These are phyloP conservation scores for Wilcoxina mikolae DNA, from an alignment of 495 filamentous ascomycete species.

Conservation along the genomic window DNA sequence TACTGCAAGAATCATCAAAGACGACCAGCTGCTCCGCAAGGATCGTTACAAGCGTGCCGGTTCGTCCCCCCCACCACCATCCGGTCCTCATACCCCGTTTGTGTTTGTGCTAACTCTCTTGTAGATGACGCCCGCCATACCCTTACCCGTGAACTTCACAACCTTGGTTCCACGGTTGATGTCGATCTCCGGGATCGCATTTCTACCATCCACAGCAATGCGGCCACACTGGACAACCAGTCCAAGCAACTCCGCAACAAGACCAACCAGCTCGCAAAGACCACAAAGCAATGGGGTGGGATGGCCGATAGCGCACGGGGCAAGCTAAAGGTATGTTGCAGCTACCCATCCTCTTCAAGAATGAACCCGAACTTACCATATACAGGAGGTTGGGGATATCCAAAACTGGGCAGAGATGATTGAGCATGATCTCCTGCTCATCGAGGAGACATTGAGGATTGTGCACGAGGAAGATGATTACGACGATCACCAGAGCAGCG, in stretches of 20 bases:
- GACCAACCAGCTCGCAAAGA: slow-evolving; percentile 50
- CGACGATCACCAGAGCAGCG: not conserved
- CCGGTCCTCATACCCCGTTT: slow-evolving; percentile 5
- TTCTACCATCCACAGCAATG: slow-evolving; percentile 58
- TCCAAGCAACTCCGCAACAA: slow-evolving; percentile 51
- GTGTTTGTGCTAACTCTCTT: not conserved
- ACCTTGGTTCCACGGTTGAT: slow-evolving; percentile 49
- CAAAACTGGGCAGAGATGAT: slow-evolving; percentile 98
- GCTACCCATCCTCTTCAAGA: not conserved
- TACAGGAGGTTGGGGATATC: slow-evolving; percentile 73
- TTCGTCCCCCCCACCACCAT: slow-evolving; percentile 9
- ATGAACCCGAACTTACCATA: too few species aligned
- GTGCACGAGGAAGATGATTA: slow-evolving; percentile 35
- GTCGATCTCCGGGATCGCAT: slow-evolving; percentile 57
- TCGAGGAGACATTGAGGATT: slow-evolving; percentile 72
- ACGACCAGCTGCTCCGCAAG: slow-evolving; percentile 26
- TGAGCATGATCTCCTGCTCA: slow-evolving; percentile 72
- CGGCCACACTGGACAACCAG: slow-evolving; percentile 52
- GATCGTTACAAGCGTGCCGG: slow-evolving; percentile 29
- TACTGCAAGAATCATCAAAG: slow-evolving; percentile 27
- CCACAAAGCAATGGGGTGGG: slow-evolving; percentile 55
- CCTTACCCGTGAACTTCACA: slow-evolving; percentile 23
- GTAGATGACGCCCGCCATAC: slow-evolving; percentile 26
- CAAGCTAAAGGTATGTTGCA: slow-evolving; percentile 46
- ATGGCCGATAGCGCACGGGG: slow-evolving; percentile 52